Evolutionary conservation across 73 alveolate genomes (phyloP).

Genomic region (Blepharisma stoltei): DNA sequence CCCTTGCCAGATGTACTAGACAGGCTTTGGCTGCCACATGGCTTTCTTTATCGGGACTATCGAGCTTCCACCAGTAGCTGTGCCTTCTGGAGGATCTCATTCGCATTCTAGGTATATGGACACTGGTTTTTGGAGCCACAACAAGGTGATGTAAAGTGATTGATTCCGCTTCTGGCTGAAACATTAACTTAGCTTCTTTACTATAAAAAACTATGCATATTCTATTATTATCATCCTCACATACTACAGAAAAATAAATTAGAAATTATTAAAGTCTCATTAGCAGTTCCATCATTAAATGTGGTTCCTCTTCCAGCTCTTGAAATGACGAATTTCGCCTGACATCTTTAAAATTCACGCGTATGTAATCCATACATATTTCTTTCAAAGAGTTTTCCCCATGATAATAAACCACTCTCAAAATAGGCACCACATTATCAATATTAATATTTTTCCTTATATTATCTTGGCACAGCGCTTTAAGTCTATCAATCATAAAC

Average conservation of each 20-base stretch:
- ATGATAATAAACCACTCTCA: constrained; percentile 20
- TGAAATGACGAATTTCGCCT: neutral
- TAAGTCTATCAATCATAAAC: constrained; percentile 70
- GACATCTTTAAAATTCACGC: neutral
- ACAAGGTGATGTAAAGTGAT: too few relatives aligned
- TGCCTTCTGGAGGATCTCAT: too few relatives aligned
- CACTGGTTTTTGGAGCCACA: too few relatives aligned
- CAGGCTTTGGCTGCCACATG: too few relatives aligned
- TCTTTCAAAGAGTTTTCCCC: constrained; percentile 19
- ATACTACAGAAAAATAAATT: neutral
- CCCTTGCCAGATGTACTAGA: too few relatives aligned
- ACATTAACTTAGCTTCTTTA: too few relatives aligned
- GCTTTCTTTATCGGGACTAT: too few relatives aligned
- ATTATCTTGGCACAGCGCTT: constrained; percentile 57
- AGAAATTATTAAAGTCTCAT: constrained; percentile 23
- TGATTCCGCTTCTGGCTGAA: too few relatives aligned
- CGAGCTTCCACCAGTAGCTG: too few relatives aligned
- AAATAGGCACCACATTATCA: constrained; percentile 26
- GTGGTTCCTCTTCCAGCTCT: constrained; percentile 20
- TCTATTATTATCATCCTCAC: too few relatives aligned
- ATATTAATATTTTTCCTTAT: constrained; percentile 43
- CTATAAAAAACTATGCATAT: too few relatives aligned
- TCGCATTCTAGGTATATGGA: too few relatives aligned
- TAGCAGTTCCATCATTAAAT: constrained; percentile 9
- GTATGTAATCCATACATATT: constrained; percentile 21